Base-by-base conservation (phyloP, 768 basidiomycete species). In the Psilocybe cubensis region DNA sequence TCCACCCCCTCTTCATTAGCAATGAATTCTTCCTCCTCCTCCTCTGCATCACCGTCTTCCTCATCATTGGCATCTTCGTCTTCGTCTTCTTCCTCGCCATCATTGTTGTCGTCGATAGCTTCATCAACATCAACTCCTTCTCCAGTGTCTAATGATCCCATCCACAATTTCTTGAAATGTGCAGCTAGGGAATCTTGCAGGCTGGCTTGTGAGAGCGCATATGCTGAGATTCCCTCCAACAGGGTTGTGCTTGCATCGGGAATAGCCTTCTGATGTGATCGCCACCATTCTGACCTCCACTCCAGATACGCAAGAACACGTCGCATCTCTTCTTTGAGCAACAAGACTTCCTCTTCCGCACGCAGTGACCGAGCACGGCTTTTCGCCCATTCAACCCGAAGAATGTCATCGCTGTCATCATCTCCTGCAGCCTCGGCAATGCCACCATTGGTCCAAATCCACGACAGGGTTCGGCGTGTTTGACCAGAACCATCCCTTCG, bases 361-460 rank as follows among this genome's bases (percentile, higher is more conserved):
- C 55, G 28, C 1, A 17, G 21, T 29, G 47, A 24, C 25, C 55
- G 10, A 2, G 55, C 56, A 6, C 47, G 23, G 24, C 46, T 49
- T 40, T 56, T 56, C 20, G 46, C 47, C n/a, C n/a, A n/a, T n/a
- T n/a, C 56, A 48, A 57, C 47, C 8, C 44, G 48, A 4, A 56
- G 20, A 8, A 60, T 51, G 29, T 55, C 49, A 20, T 60, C 59
- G 21, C 40, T 43, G 9, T 56, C 46, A n/a, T 43, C 43, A 5
- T 47, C 24, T 14, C 20, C 35, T 9, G 17, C 31, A 6, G 12
- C 31, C 31, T 33, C 7, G 33, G 23, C 9, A 21, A 1, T 31
- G n/a, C n/a, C n/a, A n/a, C n/a, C 31, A 1, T 23, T 12, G 14
- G 50, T 50, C 62, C 62, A 63, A n/a, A 63, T 63, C 62, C 62